Evolutionary conservation across 1,284 basidiomycete species (phyloP).

Genomic region (Erythrobasidium hasegawianum): DNA sequence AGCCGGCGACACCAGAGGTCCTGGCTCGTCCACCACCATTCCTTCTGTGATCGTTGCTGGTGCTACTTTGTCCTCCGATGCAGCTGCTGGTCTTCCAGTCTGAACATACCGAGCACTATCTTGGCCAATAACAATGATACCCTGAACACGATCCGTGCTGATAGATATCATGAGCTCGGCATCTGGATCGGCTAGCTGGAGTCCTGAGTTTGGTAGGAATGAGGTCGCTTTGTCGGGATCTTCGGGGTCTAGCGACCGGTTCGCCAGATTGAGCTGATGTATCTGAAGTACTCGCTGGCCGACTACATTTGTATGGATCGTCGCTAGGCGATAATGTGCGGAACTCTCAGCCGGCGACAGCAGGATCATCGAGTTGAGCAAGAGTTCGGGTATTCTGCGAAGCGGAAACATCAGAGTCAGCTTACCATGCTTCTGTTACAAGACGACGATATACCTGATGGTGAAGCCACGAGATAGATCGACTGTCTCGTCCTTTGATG

Average conservation of each 20-base stretch:
- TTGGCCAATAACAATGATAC: slow-evolving; percentile 42
- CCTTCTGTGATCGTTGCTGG: neutral
- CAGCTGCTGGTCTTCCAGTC: neutral
- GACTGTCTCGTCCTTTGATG: neutral
- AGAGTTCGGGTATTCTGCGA: slow-evolving; percentile 36
- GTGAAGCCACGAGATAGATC: slow-evolving; percentile 39
- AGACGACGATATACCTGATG: slow-evolving; percentile 28
- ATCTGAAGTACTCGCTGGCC: slow-evolving; percentile 32
- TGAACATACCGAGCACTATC: slow-evolving; percentile 32
- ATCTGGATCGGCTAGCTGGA: slow-evolving; percentile 38
- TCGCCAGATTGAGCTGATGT: slow-evolving; percentile 14
- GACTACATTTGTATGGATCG: slow-evolving; percentile 8
- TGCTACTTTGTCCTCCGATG: slow-evolving; percentile 35
- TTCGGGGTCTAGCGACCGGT: slow-evolving; percentile 12
- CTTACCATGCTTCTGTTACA: neutral
- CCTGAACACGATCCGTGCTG: neutral
- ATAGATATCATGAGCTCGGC: slow-evolving; percentile 38
- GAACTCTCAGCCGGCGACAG: slow-evolving; percentile 6
- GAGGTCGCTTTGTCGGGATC: slow-evolving; percentile 13
- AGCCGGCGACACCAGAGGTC: neutral
- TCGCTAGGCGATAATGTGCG: slow-evolving; percentile 15
- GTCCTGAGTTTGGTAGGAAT: slow-evolving; percentile 4
- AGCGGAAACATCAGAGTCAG: neutral
- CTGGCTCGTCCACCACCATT: slow-evolving; percentile 11
- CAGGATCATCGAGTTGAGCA: slow-evolving; percentile 38